These are phyloP conservation scores for Hypoxylon fragiforme DNA, from an alignment of 495 filamentous ascomycete species.

Conservation along the genomic window DNA sequence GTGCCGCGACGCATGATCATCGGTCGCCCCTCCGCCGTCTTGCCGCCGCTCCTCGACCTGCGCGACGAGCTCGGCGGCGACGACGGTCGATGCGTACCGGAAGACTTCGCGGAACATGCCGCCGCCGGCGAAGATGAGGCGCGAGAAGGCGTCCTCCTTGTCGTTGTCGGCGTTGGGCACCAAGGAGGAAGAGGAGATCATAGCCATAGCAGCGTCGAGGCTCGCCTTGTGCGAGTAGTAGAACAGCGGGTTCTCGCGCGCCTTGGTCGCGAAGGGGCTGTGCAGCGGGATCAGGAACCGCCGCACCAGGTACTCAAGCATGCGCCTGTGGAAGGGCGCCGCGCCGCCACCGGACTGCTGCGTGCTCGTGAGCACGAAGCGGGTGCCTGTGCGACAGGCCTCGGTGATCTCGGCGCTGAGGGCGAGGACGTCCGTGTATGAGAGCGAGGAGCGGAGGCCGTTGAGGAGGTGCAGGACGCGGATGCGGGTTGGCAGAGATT, in stretches of 20 bases:
- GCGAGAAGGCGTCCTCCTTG: too few species aligned
- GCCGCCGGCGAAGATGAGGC: slow-evolving; percentile 46
- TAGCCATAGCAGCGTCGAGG: slow-evolving; percentile 54
- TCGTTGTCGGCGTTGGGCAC: slow-evolving; percentile 42
- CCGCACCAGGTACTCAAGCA: slow-evolving; percentile 50
- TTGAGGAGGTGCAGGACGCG: slow-evolving; percentile 56
- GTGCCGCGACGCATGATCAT: slow-evolving; percentile 6
- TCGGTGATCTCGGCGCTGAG: slow-evolving; percentile 48
- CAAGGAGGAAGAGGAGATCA: slow-evolving; percentile 56
- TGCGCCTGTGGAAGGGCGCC: slow-evolving; percentile 38
- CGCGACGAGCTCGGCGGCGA: slow-evolving; percentile 46
- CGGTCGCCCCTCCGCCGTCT: slow-evolving; percentile 36
- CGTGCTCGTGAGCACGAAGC: slow-evolving; percentile 21
- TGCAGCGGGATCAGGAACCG: slow-evolving; percentile 59
- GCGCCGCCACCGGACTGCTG: slow-evolving; percentile 12
- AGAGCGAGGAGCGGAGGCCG: slow-evolving; percentile 48
- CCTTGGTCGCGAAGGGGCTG: slow-evolving; percentile 54
- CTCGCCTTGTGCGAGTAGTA: slow-evolving; percentile 60
- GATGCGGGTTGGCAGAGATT: slow-evolving; percentile 52
- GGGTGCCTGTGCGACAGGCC: slow-evolving; percentile 40
- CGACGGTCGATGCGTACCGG: slow-evolving; percentile 37
- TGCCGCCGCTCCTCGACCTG: slow-evolving; percentile 38
- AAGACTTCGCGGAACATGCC: slow-evolving; percentile 55
- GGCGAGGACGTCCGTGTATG: slow-evolving; percentile 56
- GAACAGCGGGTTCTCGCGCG: slow-evolving; percentile 53